Base-by-base conservation (phyloP, 1,139 yeast species). In the Zygosaccharomyces sapae region DNA sequence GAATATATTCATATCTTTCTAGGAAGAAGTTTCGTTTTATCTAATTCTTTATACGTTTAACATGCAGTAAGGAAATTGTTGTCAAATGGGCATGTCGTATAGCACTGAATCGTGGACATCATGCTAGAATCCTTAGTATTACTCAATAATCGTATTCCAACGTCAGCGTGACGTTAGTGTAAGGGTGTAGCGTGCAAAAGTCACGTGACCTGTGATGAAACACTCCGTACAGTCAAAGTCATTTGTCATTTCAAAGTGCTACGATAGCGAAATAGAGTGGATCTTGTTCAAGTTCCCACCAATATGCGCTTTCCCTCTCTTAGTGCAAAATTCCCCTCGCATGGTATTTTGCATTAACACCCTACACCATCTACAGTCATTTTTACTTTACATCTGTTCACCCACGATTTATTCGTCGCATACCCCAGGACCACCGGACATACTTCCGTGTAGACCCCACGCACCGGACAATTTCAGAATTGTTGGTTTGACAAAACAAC, bases 331-430 rank as follows among this genome's bases (percentile, higher is more conserved):
- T 22, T 22, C 24, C 24, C 25, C 25, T 22, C 9, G 25, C 25
- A 4, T 22, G 25, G 25, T 22, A 22, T 22, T 22, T 22, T 22
- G 25, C 25, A 22, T 22, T 22, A 5, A 22, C 34, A 31, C 34
- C 34, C 34, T 31, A 18, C 34, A 31, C 34, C 34, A 22, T 22
- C 16, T 31, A 12, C 34, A 31, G 34, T 31, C 34, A 31, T 31
- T 31, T 22, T 13, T 13, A 31, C 8, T 13, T 31, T 31, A 31
- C 34, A 31, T 13, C 34, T 6, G 34, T 2, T 13, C 34, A 31
- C 18, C 34, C 34, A 13, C 20, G 10, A 7, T 22, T 22, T 22
- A 22, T 22, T 22, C 9, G 25, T 22, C 25, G 25, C 9, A 22
- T 22, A 22, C 25, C 25, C 25, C 25, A 22, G 25, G 25, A 22